Conservation (phyloP, 208 protist species). For the Leishmania tropica region DNA sequence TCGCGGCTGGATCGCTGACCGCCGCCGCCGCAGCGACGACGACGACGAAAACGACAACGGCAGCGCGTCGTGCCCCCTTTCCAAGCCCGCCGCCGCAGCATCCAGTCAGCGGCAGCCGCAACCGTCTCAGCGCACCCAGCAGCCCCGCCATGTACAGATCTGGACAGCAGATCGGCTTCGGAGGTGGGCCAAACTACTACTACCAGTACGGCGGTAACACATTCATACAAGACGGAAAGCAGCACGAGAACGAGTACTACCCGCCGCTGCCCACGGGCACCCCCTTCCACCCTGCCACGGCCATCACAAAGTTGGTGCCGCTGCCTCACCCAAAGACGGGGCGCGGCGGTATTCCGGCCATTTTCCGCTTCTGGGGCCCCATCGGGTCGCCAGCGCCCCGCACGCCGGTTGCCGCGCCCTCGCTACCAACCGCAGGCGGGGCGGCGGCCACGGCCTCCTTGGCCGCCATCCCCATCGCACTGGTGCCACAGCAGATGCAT, state of each 20-base stretch:
- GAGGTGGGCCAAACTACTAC: conserved; percentile 29
- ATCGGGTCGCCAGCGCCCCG: conserved; percentile 15
- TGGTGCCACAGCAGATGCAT: neutral
- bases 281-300: conserved; percentile 17
- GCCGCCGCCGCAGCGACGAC: neutral
- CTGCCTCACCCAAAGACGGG: conserved; percentile 17
- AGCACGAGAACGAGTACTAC: conserved; percentile 51
- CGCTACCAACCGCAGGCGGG: conserved; percentile 1
- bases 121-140: neutral
- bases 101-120: neutral
- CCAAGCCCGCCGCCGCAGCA: neutral
- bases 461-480: neutral
- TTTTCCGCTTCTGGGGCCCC: conserved; percentile 33
- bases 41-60: neutral
- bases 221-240: conserved; percentile 50
- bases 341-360: conserved; percentile 27
- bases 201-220: conserved; percentile 48
- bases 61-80: neutral
- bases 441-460: neutral
- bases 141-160: neutral
- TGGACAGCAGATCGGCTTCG: neutral
- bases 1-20: neutral
- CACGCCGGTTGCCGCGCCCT: neutral
- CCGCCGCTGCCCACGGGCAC: conserved; percentile 31
- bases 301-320: conserved; percentile 13